phyloP scores from a whole-genome alignment of 768 basidiomycete genomes.

The Suillus sp. region DNA sequence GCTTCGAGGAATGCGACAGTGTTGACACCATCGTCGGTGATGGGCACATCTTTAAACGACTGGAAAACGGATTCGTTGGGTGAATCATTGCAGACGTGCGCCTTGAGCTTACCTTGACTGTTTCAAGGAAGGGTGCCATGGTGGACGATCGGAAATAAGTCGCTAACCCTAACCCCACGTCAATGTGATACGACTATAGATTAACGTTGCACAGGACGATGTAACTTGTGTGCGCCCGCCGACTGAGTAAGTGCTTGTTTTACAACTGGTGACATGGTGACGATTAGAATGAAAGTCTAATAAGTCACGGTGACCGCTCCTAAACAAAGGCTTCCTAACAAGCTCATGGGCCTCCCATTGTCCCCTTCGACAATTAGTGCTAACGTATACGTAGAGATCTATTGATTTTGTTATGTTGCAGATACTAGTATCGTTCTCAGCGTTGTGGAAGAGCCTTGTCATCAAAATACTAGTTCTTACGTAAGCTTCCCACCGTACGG shows the following conservation, averaged over 20 bases:
- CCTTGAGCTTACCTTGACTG: constrained; percentile 52
- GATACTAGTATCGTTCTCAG: too few relatives aligned
- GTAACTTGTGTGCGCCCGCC: background rate
- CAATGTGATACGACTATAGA: background rate
- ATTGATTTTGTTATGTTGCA: too few relatives aligned
- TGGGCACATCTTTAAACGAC: constrained; percentile 93
- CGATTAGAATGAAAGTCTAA: background rate
- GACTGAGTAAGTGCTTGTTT: background rate
- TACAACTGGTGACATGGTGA: background rate
- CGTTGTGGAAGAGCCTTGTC: too few relatives aligned
- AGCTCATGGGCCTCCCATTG: background rate
- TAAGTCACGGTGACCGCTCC: too few relatives aligned
- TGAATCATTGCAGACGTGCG: background rate
- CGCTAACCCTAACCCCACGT: constrained; percentile 6
- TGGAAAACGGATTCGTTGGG: constrained; percentile 32
- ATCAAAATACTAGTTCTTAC: background rate
- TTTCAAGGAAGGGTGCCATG: constrained; percentile 79
- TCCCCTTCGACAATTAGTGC: too few relatives aligned
- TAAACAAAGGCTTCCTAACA: background rate
- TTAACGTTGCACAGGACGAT: background rate
- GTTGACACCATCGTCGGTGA: constrained; percentile 86
- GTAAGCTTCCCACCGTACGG: background rate
- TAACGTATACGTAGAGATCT: too few relatives aligned
- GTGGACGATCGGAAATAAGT: constrained; percentile 13
- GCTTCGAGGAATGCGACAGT: constrained; percentile 89